Base-by-base conservation (phyloP, 768 basidiomycete genomes). In the Lentinula boryana region DNA sequence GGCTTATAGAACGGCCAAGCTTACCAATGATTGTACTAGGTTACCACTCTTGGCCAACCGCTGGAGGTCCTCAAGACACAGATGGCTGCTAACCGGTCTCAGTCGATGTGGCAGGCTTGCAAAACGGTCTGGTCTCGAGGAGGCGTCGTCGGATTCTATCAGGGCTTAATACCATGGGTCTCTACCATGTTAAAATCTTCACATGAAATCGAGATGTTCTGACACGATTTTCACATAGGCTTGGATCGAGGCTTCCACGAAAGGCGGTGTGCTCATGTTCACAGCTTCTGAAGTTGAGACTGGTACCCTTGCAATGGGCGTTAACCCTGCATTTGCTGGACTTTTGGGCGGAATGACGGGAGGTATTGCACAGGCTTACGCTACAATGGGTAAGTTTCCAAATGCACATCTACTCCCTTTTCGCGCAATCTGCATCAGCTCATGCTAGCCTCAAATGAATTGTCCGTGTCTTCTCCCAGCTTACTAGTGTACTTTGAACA, bases 181-280 rank as follows among this genome's bases (percentile, higher is more conserved):
- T 63, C 87, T 61, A 49, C 40, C 36, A 5, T 12, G 21, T 59
- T 33, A 36, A 23, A 53, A 13, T 33, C 31, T 56, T 58, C 43
- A 36, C 27, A 27, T 27, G 21, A 32, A 16, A 62, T 43, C 49
- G 53, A 60, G 51, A 56, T 51, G 18, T 13, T 58, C 43, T 63
- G 58, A 49, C 35, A 16, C 50, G 56, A 36, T 43, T 52, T 5
- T 38, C 53, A 49, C 15, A 13, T 64, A 97, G 95, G 97, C 97
- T 40, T 98, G 97, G 97, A 96, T 99, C 68, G 97, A 99, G 73
- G 97, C 97, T 9, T 97, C 95, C 4, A 98, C 97, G 0, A 99
- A 99, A 72, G 97, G 97, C 56, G 97, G 83, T 59, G 97, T 99
- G 33, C 83, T 99, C 21, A 81, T 99, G 63, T 98, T 99, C 78